Evolutionary conservation across 768 basidiomycete species (phyloP).

Genomic region (Leucogyrophana mollusca): DNA sequence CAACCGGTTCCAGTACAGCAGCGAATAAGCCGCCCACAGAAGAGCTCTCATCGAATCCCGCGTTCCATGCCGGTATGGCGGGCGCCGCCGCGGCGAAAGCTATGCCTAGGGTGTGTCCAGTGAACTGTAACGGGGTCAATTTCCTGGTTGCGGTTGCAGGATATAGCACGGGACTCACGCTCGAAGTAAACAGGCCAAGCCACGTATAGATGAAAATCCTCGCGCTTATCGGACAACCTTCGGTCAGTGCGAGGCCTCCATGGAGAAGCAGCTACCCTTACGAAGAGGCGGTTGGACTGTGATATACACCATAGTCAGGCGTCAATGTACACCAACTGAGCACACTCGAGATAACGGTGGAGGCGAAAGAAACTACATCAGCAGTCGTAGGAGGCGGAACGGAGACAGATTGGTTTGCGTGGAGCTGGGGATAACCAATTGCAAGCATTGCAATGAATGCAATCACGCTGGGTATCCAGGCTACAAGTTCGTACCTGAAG

Average conservation of each 20-base stretch:
- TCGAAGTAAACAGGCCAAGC: conserved; percentile 41
- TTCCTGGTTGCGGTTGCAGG: conserved; percentile 1
- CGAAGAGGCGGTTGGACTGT: conserved; percentile 58
- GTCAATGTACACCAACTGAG: conserved; percentile 44
- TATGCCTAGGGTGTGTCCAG: conserved; percentile 42
- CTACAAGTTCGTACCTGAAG: conserved; percentile 66
- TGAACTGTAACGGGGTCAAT: conserved; percentile 31
- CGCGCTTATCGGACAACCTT: conserved; percentile 16
- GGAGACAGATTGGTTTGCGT: conserved; percentile 35
- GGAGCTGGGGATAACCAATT: conserved; percentile 66
- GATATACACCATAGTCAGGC: conserved; percentile 50
- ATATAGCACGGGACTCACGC: conserved; percentile 26
- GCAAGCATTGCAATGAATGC: conserved; percentile 67
- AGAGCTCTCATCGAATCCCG: conserved; percentile 37
- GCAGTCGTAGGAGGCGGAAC: conserved; percentile 33
- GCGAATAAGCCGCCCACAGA: conserved; percentile 46
- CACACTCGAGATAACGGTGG: conserved; percentile 42
- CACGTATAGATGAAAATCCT: conserved; percentile 47
- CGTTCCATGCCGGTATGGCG: conserved; percentile 36
- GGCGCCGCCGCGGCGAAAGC: conserved; percentile 44
- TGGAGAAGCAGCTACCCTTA: conserved; percentile 22
- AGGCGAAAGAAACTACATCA: conserved; percentile 41
- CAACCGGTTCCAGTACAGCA: conserved; percentile 36
- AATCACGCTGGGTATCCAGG: conserved; percentile 77
- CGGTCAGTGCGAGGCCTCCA: not conserved